These are phyloP conservation scores for Nicotiana tabacum DNA, from an alignment of 257 asterid species.

Conservation along the genomic window DNA sequence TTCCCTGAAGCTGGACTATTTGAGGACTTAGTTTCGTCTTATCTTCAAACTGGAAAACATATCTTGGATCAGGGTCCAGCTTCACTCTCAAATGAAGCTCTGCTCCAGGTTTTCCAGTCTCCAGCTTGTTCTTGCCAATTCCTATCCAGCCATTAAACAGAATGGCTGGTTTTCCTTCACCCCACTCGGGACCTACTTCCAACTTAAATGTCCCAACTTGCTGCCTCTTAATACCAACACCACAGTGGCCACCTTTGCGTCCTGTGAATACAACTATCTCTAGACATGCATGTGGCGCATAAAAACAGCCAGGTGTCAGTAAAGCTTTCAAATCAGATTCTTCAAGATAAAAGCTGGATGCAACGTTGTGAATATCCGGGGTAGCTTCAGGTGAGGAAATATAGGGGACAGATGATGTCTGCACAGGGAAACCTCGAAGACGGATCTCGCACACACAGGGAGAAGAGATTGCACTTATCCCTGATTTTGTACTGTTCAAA, in stretches of 20 bases:
- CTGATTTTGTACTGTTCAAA: slow-evolving; percentile 42
- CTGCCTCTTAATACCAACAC: slow-evolving; percentile 71
- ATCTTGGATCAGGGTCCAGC: slow-evolving; percentile 96
- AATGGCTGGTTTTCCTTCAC: slow-evolving; percentile 69
- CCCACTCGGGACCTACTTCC: slow-evolving; percentile 90
- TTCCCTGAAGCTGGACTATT: slow-evolving; percentile 89
- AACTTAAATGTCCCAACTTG: slow-evolving; percentile 73
- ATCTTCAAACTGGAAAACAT: slow-evolving; percentile 82
- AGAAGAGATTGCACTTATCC: slow-evolving; percentile 48
- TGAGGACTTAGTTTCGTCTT: slow-evolving; percentile 82
- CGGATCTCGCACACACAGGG: slow-evolving; percentile 88
- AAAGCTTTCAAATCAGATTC: slow-evolving; percentile 77
- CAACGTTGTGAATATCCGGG: slow-evolving; percentile 52
- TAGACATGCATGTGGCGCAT: slow-evolving; percentile 58
- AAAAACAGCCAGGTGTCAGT: slow-evolving; percentile 72
- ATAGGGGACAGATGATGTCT: slow-evolving; percentile 67
- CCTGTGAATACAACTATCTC: slow-evolving; percentile 79
- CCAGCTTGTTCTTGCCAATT: slow-evolving; percentile 74
- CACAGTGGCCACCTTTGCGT: slow-evolving; percentile 78
- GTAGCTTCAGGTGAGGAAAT: slow-evolving; percentile 65
- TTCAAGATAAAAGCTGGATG: slow-evolving; percentile 84
- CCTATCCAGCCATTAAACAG: slow-evolving; percentile 90
- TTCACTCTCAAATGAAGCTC: slow-evolving; percentile 90
- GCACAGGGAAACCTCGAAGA: slow-evolving; percentile 95
- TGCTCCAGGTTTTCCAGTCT: slow-evolving; percentile 53